Evolutionary conservation across 495 filamentous ascomycete species (phyloP), one percentile per base, ranked within the genome.

Genomic region (Xylaria castorea): DNA sequence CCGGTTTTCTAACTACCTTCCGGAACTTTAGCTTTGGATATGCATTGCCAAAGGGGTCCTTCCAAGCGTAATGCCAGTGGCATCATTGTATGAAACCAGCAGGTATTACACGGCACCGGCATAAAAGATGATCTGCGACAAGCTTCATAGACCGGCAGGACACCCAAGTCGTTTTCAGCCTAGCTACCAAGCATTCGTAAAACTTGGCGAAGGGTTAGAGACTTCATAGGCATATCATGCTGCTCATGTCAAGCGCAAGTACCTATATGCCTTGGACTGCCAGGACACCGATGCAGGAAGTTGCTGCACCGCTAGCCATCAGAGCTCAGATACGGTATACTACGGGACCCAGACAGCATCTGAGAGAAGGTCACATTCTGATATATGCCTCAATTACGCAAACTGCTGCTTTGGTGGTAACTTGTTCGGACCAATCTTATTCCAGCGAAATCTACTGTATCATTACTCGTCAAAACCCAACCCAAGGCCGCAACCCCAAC

Each of bases 21-120:
- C 40, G n/a, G 44, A 27, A n/a, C 3, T 69, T 69, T 69, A 27
- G 14, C 53, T 69, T 69, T n/a, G 20, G 1, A 7, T 14, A n/a
- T 32, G 50, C 66, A 57, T 4, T 18, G 14, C 20, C 27, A 18
- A 20, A 32, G 32, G 38, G 36, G 22, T 22, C 32, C 11, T n/a
- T 16, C 42, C 22, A 3, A 25, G 18, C 11, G 1, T 3, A 44
- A 20, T 44, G 27, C 22, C 30, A 42, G n/a, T 30, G 5, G 20
- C 34, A 40, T 18, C 9, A 22, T 40, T 20, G 32, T 22, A 22
- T 62, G n/a, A 5, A 22, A 42, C 12, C 16, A 25, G 32, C 34
- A 34, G 36, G 60, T 40, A 18, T 62, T 40, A 18, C 6, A 62
- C 3, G 12, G 20, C 20, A 25, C 7, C 36, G 61, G 38, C 38